Conservation (phyloP, 495 filamentous ascomycete species). For the Penicillium paxilli region DNA sequence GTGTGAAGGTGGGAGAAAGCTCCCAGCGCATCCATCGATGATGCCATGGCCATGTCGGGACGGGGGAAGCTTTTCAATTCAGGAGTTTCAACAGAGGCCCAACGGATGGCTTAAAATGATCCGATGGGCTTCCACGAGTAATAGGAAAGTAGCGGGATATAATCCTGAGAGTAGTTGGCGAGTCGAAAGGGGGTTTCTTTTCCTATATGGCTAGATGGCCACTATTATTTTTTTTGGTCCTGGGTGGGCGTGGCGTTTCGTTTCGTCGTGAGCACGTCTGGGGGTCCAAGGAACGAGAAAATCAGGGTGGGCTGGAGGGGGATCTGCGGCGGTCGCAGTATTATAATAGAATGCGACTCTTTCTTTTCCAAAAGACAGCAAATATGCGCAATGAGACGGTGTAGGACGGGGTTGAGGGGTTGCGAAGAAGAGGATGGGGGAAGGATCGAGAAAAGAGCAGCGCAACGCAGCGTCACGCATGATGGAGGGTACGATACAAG, state of each 20-base stretch:
- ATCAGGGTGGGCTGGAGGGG: not conserved
- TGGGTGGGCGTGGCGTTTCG: slow-evolving; percentile 11
- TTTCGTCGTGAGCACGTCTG: slow-evolving; percentile 33
- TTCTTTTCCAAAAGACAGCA: not conserved
- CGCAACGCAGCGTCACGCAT: not conserved
- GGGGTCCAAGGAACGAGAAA: slow-evolving; percentile 2
- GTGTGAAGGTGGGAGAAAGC: slow-evolving; percentile 56
- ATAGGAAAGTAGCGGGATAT: not conserved
- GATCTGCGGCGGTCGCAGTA: not conserved
- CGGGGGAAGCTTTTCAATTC: not conserved
- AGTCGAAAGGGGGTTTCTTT: not conserved
- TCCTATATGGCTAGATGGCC: not conserved
- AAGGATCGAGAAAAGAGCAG: slow-evolving; percentile 18
- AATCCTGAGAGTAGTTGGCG: not conserved
- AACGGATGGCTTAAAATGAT: not conserved
- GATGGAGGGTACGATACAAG: not conserved
- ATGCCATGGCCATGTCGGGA: slow-evolving; percentile 21
- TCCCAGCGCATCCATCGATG: slow-evolving; percentile 61
- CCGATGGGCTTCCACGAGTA: slow-evolving; percentile 3
- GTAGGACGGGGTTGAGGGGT: slow-evolving; percentile 11
- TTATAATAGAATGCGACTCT: not conserved
- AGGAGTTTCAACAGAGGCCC: not conserved
- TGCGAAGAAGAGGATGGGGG: slow-evolving; percentile 8
- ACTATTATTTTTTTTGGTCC: not conserved
- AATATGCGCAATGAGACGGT: slow-evolving; percentile 13